Evolutionary conservation across 116 monocot genomes (phyloP).

Genomic region (Dioscorea cayenensis): DNA sequence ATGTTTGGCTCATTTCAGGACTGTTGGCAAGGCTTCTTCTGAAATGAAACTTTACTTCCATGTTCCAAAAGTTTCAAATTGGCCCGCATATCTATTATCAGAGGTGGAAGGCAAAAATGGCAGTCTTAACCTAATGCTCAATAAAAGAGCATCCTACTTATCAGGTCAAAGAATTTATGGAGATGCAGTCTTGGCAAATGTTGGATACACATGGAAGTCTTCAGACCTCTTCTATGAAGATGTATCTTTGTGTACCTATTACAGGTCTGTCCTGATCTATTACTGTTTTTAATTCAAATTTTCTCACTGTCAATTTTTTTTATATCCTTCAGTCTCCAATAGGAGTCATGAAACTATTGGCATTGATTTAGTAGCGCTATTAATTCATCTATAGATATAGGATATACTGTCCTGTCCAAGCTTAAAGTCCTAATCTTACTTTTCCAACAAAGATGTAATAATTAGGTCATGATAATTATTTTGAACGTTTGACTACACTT

Average conservation of each 20-base stretch:
- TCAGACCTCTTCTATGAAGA: conserved; percentile 62
- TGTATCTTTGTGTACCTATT: conserved; percentile 59
- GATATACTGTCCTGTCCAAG: too few species aligned
- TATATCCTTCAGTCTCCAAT: too few species aligned
- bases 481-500: too few species aligned
- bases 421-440: too few species aligned
- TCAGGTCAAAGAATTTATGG: conserved; percentile 87
- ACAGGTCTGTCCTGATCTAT: conserved; percentile 40
- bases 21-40: conserved; percentile 79
- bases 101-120: conserved; percentile 13
- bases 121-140: conserved; percentile 18
- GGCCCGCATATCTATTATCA: conserved; percentile 12
- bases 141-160: conserved; percentile 63
- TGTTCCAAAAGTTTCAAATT: conserved; percentile 29
- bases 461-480: too few species aligned
- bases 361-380: too few species aligned
- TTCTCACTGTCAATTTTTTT: neutral
- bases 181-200: conserved; percentile 72
- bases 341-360: too few species aligned
- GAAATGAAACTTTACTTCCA: conserved; percentile 82
- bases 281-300: neutral
- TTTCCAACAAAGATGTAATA: too few species aligned
- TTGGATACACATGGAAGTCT: conserved; percentile 81
- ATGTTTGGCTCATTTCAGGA: conserved; percentile 39
- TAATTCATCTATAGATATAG: too few species aligned